Percentiles rank a stretch among this genome's conserved stretches.
Evolutionary conservation across 2,329 filamentous ascomycete species (phyloP).

Genomic region (Aurifilum marmelostoma): DNA sequence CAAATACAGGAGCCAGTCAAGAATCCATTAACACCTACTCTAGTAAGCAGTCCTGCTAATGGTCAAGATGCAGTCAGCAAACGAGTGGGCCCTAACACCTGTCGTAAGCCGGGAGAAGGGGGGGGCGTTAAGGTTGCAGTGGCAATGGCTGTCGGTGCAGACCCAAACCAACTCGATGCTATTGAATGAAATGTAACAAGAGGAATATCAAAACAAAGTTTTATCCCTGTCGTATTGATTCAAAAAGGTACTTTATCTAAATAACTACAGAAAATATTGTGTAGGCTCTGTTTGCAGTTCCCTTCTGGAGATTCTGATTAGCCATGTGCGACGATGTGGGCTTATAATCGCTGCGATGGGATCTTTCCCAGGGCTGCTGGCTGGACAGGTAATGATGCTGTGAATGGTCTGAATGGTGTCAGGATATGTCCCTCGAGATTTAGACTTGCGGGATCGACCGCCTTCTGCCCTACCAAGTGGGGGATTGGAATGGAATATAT

Average conservation of each 20-base stretch:
- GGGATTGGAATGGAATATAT: neutral
- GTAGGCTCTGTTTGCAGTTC: neutral
- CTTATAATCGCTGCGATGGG: neutral
- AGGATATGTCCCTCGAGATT: neutral
- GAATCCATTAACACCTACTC: neutral
- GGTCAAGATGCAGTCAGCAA: neutral
- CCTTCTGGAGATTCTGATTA: neutral
- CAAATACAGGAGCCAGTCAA: too few species aligned
- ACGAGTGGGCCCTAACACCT: neutral
- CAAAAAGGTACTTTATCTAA: neutral
- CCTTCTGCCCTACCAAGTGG: neutral
- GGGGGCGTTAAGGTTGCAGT: neutral
- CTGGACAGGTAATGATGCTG: neutral
- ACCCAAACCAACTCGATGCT: too few species aligned
- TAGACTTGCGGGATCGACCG: slow-evolving; percentile 1
- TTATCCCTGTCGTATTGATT: neutral
- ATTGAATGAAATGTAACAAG: neutral
- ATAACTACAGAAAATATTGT: neutral
- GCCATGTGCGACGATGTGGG: slow-evolving; percentile 1
- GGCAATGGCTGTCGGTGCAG: neutral
- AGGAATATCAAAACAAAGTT: neutral
- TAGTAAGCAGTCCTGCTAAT: neutral
- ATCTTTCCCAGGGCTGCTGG: neutral
- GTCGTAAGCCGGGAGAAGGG: too few species aligned
- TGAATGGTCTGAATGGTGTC: neutral